Evolutionary conservation across 805 yeast species (phyloP).

Genomic region (Starmera dryadoides): DNA sequence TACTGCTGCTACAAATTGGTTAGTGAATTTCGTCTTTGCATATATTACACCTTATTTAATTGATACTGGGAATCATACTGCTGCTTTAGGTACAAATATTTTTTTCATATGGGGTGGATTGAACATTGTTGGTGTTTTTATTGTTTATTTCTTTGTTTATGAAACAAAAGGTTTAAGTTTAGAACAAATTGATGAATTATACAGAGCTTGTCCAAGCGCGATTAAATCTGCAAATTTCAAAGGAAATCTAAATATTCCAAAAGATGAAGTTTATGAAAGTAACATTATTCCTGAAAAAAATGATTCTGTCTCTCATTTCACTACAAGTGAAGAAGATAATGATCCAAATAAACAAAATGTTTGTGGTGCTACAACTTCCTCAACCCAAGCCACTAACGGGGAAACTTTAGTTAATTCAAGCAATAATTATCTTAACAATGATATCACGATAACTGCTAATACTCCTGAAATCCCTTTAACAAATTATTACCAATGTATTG

Average conservation of each 20-base stretch:
- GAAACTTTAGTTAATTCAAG: constrained; percentile 1
- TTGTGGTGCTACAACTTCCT: background rate
- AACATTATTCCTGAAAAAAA: background rate
- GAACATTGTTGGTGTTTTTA: constrained; percentile 49
- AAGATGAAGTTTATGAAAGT: constrained; percentile 1
- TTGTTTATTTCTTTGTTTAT: constrained; percentile 61
- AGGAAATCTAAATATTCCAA: constrained; percentile 4
- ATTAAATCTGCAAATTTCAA: constrained; percentile 39
- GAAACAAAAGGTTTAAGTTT: constrained; percentile 76
- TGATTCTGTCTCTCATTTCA: background rate
- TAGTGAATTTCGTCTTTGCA: constrained; percentile 70
- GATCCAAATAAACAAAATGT: background rate
- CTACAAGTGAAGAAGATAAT: background rate
- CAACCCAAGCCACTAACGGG: background rate
- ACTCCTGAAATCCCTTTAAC: background rate
- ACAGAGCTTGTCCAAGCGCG: constrained; percentile 51
- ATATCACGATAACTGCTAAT: no score
- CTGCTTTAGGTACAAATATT: constrained; percentile 62
- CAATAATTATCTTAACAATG: background rate
- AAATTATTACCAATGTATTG: background rate
- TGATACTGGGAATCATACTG: constrained; percentile 60
- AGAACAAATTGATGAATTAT: constrained; percentile 78
- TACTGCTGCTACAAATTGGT: constrained; percentile 75
- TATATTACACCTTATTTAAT: constrained; percentile 68
- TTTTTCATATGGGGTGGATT: constrained; percentile 78